Evolutionary conservation across 2,329 filamentous ascomycete species (phyloP), one percentile per base, ranked within the genome.

Genomic region (Macrophomina tecta): DNA sequence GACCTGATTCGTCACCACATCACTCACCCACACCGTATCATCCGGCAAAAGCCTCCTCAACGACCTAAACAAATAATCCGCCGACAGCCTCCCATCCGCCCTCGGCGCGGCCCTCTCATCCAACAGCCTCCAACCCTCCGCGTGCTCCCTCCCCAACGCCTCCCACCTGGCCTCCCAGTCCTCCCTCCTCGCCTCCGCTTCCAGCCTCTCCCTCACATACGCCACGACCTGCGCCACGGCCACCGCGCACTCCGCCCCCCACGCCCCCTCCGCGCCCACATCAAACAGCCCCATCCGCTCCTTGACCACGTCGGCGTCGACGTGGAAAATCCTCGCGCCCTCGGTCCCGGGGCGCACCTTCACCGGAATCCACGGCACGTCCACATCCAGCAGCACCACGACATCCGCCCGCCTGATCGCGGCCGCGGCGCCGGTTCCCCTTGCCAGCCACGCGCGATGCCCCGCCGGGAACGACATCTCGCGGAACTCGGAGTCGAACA

Each of bases 241-340:
- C 0, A 85, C 85, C 56, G 86, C 82, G 2, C 86, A 85, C 72
- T 93, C 89, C 5, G 89, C 90, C 46, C 86, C 84, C 77, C 89
- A 93, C 1, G 90, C 42, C 18, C 36, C 84, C 68, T 87, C 81
- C 1, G 90, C 88, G 11, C 85, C 82, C 55, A 93, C 85, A 71
- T 93, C 93, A 73, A 90, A 90, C 18, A 93, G 82, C 0, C 90
- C 90, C 83, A 93, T 93, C 76, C 89, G 85, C 76, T 90, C 87
- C 80, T 90, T 90, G 30, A 90, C 78, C 1, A 88, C 87, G 70
- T 90, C 88, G 56, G 89, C 82, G 70, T 90, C 88, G 51, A 90
- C 83, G 72, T 90, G 88, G 78, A 86, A 89, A 65, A 90, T 80
- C 69, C 81, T 82, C 23, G 85, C 84, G 16, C 83, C 81, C 2